Percentiles rank a stretch among this genome's conserved stretches.
These are phyloP conservation scores for Aspergillus luchuensis DNA, from an alignment of 2,329 filamentous ascomycete species.

Conservation along the genomic window DNA sequence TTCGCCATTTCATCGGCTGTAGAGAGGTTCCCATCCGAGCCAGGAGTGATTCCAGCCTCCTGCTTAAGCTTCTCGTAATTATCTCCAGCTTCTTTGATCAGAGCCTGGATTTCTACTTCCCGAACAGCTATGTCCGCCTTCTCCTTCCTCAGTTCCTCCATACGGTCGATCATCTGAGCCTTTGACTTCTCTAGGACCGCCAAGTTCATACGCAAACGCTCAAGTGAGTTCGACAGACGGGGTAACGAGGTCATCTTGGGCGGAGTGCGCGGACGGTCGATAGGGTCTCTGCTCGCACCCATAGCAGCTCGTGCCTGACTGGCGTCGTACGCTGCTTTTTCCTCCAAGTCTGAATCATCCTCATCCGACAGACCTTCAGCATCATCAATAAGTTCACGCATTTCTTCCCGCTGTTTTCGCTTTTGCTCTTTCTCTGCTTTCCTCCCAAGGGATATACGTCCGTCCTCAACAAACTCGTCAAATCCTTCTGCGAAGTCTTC, in stretches of 20 bases:
- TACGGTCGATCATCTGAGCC: slow-evolving; percentile 60
- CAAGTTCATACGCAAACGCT: slow-evolving; percentile 63
- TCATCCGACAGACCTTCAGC: slow-evolving; percentile 69
- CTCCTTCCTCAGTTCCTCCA: slow-evolving; percentile 69
- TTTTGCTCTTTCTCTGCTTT: slow-evolving; percentile 74
- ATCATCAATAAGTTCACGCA: slow-evolving; percentile 78
- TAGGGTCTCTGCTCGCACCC: slow-evolving; percentile 49
- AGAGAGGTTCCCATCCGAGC: slow-evolving; percentile 27
- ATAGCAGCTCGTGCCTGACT: slow-evolving; percentile 86
- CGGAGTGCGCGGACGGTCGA: slow-evolving; percentile 58
- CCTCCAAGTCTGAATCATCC: slow-evolving; percentile 64
- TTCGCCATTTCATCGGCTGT: slow-evolving; percentile 31
- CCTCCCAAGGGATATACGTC: slow-evolving; percentile 73
- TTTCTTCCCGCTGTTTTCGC: slow-evolving; percentile 69
- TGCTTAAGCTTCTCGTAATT: slow-evolving; percentile 63
- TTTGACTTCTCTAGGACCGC: slow-evolving; percentile 65
- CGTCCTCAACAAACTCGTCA: slow-evolving; percentile 87
- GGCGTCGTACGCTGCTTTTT: slow-evolving; percentile 79
- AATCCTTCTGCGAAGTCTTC: slow-evolving; percentile 93
- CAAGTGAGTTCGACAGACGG: slow-evolving; percentile 67
- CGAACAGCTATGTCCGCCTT: slow-evolving; percentile 67
- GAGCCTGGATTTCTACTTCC: slow-evolving; percentile 76
- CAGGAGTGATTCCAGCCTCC: slow-evolving; percentile 40
- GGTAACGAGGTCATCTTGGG: slow-evolving; percentile 78
- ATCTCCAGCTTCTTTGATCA: slow-evolving; percentile 79